Base-by-base conservation (phyloP, 768 basidiomycete species). In the Brasilioporus rufonigricans region DNA sequence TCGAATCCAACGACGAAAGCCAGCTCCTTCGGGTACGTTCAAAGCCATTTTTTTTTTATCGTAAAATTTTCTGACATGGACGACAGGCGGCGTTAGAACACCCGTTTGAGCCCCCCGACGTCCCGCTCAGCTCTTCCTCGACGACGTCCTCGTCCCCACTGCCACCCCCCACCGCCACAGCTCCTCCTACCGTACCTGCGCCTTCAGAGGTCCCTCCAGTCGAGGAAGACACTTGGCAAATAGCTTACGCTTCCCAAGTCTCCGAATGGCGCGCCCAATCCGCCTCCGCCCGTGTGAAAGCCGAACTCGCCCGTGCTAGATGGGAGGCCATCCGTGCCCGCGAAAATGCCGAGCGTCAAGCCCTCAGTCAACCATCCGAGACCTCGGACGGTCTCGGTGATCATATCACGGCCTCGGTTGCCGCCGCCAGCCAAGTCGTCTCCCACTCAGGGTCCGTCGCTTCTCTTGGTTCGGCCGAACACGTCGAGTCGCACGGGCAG, bases 181-280 rank as follows among this genome's bases (percentile, higher is more conserved):
- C 36, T 4, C 39, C 55, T 1, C 13, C 44, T 7, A 38, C 55
- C 9, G 19, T 58, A 18, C 21, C 47, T 2, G 7, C 35, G 0
- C 8, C 53, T 5, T 31, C 56, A 21, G 48, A 45, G 2, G 10
- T 9, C 6, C 41, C 38, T 11, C 18, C 56, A 4, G 16, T 43
- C 2, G 64, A 61, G 19, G 73, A 80, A 33, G 83, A 83, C 23
- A 58, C 73, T 9, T 89, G 87, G 86, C 85, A 86, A 62, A 71
- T 72, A 16, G 79, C 84, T 63, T 89, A 91, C 65, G 85, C 91
- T 48, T 72, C 80, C 1, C 85, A 89, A 40, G 74, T 89, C 12
- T 76, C 78, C 48, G 72, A 76, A 52, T 93, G 91, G 91, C 85
- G 85, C 38, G 80, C 80, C 23, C 81, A 84, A 62, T 86, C 85